Conservation (phyloP, 2,329 filamentous ascomycete genomes). For the Talaromyces sp. region DNA sequence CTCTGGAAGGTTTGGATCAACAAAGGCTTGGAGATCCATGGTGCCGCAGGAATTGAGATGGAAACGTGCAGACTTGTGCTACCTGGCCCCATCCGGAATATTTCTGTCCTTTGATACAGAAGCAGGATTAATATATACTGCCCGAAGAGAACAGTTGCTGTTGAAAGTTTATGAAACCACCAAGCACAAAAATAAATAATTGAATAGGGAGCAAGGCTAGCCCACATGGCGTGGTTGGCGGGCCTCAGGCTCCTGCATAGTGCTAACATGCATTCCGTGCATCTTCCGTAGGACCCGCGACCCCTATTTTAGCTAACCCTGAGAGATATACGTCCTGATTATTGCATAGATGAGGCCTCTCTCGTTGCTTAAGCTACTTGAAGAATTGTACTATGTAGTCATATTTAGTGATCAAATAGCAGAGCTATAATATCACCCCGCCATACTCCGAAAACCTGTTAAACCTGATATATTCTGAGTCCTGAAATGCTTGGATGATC, state of each 20-base stretch:
- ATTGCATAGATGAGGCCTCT: background rate
- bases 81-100: slow-evolving; percentile 1
- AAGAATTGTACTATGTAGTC: background rate
- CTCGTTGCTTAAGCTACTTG: background rate
- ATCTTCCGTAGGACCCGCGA: background rate
- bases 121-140: background rate
- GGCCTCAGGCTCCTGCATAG: background rate
- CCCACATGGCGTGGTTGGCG: slow-evolving; percentile 1
- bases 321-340: background rate
- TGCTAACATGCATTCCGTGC: background rate
- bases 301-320: background rate
- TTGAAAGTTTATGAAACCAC: background rate
- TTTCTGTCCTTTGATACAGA: background rate
- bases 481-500: background rate
- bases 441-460: background rate
- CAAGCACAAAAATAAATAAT: background rate
- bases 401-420: background rate
- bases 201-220: background rate
- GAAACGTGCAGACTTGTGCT: slow-evolving; percentile 1
- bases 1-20: slow-evolving; percentile 11
- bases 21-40: slow-evolving; percentile 15
- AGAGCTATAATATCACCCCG: background rate
- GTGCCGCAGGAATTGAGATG: background rate
- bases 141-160: background rate
- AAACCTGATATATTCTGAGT: background rate